phyloP scores from a whole-genome alignment of 2,329 filamentous ascomycete species.

The Xylogone sp. region DNA sequence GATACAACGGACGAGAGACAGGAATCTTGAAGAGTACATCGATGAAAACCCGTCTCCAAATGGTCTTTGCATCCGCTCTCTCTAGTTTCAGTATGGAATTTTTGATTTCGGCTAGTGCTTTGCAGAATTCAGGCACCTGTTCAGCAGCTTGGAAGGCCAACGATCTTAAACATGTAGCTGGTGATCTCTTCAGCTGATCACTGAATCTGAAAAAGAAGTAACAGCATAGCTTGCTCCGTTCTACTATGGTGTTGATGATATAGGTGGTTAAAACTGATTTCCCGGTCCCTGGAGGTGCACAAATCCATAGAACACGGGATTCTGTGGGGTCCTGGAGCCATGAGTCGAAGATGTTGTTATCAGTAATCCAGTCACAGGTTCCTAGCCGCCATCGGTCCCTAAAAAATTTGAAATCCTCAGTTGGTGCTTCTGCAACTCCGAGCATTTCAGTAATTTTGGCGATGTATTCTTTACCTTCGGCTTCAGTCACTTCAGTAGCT shows the following conservation, averaged over 20 bases:
- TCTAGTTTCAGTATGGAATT: constrained; percentile 8
- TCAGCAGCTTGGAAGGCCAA: constrained; percentile 26
- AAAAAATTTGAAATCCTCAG: constrained; percentile 15
- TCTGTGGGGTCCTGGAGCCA: neutral
- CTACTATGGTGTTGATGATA: constrained; percentile 20
- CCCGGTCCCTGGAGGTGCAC: constrained; percentile 24
- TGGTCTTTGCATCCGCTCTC: constrained; percentile 7
- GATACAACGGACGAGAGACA: constrained; percentile 6
- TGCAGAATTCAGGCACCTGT: neutral
- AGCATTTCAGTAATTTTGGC: neutral
- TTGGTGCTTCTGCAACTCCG: neutral
- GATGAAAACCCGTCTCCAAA: constrained; percentile 14
- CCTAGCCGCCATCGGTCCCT: constrained; percentile 14
- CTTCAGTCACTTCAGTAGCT: no score
- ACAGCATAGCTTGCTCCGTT: constrained; percentile 9
- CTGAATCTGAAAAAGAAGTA: constrained; percentile 29
- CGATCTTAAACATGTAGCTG: constrained; percentile 18
- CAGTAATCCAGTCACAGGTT: constrained; percentile 16
- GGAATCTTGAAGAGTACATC: constrained; percentile 10
- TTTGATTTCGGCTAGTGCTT: constrained; percentile 2
- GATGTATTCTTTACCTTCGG: no score
- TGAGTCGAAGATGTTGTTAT: neutral
- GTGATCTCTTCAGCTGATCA: constrained; percentile 21
- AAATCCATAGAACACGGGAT: constrained; percentile 24
- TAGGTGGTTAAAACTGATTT: constrained; percentile 29